A percentile compares a stretch with the other conserved stretches of the same genome.
These are phyloP conservation scores for Pochonia chlamydosporia DNA, from an alignment of 2,329 filamentous ascomycete species.

Conservation along the genomic window DNA sequence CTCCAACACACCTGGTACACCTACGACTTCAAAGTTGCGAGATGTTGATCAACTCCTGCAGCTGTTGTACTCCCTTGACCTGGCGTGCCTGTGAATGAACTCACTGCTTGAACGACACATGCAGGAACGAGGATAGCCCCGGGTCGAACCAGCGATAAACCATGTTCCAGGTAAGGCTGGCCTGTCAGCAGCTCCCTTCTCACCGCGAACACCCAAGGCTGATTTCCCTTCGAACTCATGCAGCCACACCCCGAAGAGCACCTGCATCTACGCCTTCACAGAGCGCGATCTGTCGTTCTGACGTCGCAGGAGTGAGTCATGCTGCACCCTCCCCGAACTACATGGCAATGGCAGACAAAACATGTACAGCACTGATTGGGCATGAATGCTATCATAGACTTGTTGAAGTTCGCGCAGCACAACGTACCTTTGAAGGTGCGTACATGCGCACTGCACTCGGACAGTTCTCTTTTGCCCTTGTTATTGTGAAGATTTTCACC, in stretches of 20 bases:
- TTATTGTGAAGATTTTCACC: slow-evolving; percentile 90
- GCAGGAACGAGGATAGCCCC: neutral
- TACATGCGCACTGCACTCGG: slow-evolving; percentile 92
- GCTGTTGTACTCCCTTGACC: neutral
- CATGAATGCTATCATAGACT: slow-evolving; percentile 44
- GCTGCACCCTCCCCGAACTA: slow-evolving; percentile 11
- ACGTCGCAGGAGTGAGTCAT: slow-evolving; percentile 66
- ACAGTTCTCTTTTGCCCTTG: slow-evolving; percentile 90
- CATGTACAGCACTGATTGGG: neutral
- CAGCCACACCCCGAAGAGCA: slow-evolving; percentile 64
- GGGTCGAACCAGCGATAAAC: neutral
- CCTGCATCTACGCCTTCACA: slow-evolving; percentile 75
- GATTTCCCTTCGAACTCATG: neutral
- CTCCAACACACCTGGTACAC: neutral
- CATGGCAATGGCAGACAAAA: neutral
- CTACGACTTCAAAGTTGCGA: neutral
- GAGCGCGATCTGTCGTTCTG: slow-evolving; percentile 75
- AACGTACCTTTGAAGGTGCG: slow-evolving; percentile 94
- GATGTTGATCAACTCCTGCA: neutral
- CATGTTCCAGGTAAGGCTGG: slow-evolving; percentile 14
- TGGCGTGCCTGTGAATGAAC: too few species aligned
- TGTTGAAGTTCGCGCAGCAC: slow-evolving; percentile 88
- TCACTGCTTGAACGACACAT: neutral
- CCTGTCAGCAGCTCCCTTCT: neutral
- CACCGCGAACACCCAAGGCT: neutral